Percentiles rank a stretch among this genome's conserved stretches.
These are phyloP conservation scores for Mycogone perniciosa DNA, from an alignment of 2,329 filamentous ascomycete species.

Conservation along the genomic window DNA sequence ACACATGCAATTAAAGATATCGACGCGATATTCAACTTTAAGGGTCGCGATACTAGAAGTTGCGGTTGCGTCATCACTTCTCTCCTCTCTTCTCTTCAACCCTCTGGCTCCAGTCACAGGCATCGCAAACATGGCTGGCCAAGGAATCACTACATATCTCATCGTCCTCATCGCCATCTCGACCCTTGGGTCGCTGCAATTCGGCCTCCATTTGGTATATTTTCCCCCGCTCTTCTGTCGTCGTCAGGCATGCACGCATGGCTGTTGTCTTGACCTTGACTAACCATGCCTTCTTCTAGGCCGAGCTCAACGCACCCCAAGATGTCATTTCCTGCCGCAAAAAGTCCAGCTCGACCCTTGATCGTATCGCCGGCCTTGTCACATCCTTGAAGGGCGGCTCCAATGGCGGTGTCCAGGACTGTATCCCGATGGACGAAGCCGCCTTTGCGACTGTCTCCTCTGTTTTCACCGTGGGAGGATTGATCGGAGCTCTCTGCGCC, in stretches of 20 bases:
- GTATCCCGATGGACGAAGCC: constrained; percentile 78
- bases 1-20: too few species aligned
- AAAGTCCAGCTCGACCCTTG: constrained; percentile 32
- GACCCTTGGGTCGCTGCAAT: constrained; percentile 84
- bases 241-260: too few species aligned
- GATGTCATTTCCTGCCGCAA: constrained; percentile 84
- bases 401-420: constrained; percentile 54
- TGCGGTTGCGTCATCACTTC: neutral
- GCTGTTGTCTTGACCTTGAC: neutral
- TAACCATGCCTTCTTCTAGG: constrained; percentile 35
- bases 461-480: constrained; percentile 83
- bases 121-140: constrained; percentile 24
- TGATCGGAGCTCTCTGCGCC: constrained; percentile 72
- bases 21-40: neutral
- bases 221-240: neutral
- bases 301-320: constrained; percentile 91
- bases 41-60: neutral
- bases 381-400: constrained; percentile 17
- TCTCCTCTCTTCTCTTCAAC: neutral
- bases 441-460: constrained; percentile 84
- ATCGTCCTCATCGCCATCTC: constrained; percentile 68
- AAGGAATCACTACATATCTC: constrained; percentile 60
- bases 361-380: constrained; percentile 23
- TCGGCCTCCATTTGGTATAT: constrained; percentile 83
- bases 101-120: neutral